Evolutionary conservation across 148 eudicot genomes (phyloP).

Genomic region (Dianthus caryophyllus): DNA sequence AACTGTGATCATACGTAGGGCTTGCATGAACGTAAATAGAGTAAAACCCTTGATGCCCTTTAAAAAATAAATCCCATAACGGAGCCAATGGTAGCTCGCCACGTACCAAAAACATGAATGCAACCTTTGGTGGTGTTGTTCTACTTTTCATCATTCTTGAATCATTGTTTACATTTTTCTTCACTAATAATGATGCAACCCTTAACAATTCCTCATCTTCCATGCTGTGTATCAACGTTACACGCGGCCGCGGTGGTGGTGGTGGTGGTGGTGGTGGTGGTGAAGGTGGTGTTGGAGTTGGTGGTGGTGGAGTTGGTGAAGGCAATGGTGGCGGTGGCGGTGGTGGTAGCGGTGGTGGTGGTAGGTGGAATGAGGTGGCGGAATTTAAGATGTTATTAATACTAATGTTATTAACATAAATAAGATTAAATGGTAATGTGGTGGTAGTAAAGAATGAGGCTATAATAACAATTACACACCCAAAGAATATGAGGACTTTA

Average conservation of each 20-base stretch:
- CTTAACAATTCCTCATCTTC: constrained; percentile 45
- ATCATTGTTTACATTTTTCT: constrained; percentile 3
- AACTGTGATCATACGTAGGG: constrained; percentile 36
- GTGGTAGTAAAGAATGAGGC: constrained; percentile 9
- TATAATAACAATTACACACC: constrained; percentile 21
- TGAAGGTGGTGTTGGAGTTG: not conserved
- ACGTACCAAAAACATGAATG: constrained; percentile 56
- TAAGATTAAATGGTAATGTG: not conserved
- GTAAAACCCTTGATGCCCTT: constrained; percentile 45
- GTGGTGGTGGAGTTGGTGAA: not conserved
- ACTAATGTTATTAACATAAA: not conserved
- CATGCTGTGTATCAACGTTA: constrained; percentile 19
- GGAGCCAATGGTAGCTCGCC: constrained; percentile 50
- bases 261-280: not conserved
- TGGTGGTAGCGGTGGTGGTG: not conserved
- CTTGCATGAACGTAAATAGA: constrained; percentile 55
- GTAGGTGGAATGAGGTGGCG: not conserved
- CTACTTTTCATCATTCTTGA: no score
- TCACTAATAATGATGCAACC: constrained; percentile 42
- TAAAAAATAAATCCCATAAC: constrained; percentile 57
- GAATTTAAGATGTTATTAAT: constrained; percentile 9
- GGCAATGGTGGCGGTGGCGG: not conserved
- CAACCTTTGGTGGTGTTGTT: constrained; percentile 45
- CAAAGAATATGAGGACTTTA: constrained; percentile 18
- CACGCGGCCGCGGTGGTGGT: not conserved